Evolutionary conservation across 352 stramenopile genomes (phyloP), one percentile per base, ranked within the genome.

Genomic region (Pythium insidiosum): DNA sequence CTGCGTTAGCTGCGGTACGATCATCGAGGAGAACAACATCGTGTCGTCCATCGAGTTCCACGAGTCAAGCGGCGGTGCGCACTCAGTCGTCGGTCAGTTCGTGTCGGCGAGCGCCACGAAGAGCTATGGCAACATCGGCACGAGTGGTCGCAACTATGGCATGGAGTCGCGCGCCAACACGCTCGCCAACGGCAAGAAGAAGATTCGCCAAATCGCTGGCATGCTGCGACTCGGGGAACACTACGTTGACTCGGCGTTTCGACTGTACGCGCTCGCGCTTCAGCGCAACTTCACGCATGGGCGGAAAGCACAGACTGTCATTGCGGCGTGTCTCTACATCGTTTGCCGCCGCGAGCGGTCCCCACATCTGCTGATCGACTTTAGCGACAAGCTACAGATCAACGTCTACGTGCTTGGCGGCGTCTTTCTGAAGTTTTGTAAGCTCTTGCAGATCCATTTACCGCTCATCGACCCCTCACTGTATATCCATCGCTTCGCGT

Each of bases 281-380:
- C 84, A 97, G 48, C 84, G 88, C 57, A 99, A 98, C 68, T 99
- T 99, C 63, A 96, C 96, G 16, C 92, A 98, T 47, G 96, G 95
- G 21, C 68, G 95, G 36, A 91, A 92, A 54, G 94, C 93, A n/a
- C 81, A 94, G 44, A 95, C 97, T 48, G 95, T 99, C 3, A 95
- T 98, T 21, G 95, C 95, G 5, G 92, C 96, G 11, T 99, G 96
- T 66, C 76, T 99, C 30, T 99, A 99, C 64, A 98, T 99, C 43
- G 94, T 98, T 0, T 99, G 96, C 68, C 76, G 97, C 22, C 84
- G 97, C 58, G 89, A 99, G 59, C 97, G 98, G 52, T 97, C 88
- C 51, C 95, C 97, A 47, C 95, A 99, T 56, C 85, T 99, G 85
- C 81, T 99, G 15, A 99, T 99, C 63, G 97, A 99, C 70, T 99